Evolutionary conservation across 1,284 basidiomycete species (phyloP).

Genomic region (Mycena citricolor): DNA sequence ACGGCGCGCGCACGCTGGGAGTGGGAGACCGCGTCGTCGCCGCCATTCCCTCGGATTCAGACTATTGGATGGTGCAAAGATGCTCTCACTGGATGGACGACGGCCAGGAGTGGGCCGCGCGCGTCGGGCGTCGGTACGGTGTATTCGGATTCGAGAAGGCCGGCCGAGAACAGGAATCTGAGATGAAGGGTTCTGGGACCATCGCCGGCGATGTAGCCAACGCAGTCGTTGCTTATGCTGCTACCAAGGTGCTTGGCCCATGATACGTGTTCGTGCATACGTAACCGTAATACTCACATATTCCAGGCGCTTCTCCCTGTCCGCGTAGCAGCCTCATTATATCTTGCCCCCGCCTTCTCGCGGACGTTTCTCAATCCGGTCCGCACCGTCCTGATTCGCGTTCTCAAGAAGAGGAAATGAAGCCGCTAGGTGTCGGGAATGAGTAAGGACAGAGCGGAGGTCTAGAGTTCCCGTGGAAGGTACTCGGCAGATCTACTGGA

Average conservation of each 20-base stretch:
- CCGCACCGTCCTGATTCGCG: no score
- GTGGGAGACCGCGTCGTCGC: conserved; percentile 69
- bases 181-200: no score
- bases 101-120: conserved; percentile 68
- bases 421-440: no score
- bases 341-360: conserved; percentile 75
- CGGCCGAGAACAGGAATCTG: conserved; percentile 26
- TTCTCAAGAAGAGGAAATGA: no score
- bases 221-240: conserved; percentile 80
- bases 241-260: conserved; percentile 70
- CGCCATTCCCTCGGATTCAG: conserved; percentile 26
- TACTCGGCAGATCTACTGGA: no score
- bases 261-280: neutral
- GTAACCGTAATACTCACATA: conserved; percentile 13
- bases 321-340: conserved; percentile 74
- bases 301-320: conserved; percentile 75
- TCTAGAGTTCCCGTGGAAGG: no score
- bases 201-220: conserved; percentile 74
- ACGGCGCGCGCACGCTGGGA: conserved; percentile 65
- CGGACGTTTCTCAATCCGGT: conserved; percentile 62
- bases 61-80: conserved; percentile 24
- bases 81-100: conserved; percentile 63
- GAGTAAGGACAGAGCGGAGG: no score
- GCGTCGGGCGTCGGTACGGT: conserved; percentile 78
- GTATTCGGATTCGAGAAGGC: conserved; percentile 77